Conservation (phyloP, 2,329 filamentous ascomycete species). For the Berkeleyomyces rouxiae region DNA sequence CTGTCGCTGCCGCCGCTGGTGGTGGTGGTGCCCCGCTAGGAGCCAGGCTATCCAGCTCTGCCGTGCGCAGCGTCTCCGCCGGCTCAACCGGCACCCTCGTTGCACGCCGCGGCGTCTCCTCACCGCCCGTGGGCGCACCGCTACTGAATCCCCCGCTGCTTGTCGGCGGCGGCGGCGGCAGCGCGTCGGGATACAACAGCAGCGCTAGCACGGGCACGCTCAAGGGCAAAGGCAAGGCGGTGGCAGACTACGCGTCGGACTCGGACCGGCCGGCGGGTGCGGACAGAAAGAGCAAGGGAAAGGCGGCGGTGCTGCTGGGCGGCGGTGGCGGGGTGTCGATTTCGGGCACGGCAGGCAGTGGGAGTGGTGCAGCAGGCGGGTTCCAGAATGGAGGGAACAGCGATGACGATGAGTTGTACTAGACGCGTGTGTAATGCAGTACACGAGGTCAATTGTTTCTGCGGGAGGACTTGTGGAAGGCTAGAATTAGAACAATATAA, state of each 20-base stretch:
- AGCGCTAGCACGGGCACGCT: slow-evolving; percentile 9
- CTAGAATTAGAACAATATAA: neutral
- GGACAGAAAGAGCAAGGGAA: slow-evolving; percentile 37
- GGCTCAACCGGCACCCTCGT: neutral
- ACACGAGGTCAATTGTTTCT: no score
- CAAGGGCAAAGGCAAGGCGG: slow-evolving; percentile 5
- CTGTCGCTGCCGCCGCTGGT: neutral
- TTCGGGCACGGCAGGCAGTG: neutral
- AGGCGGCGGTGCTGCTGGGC: slow-evolving; percentile 16
- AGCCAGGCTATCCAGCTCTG: neutral
- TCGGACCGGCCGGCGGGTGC: slow-evolving; percentile 23
- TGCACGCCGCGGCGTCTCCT: slow-evolving; percentile 15
- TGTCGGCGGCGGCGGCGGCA: neutral
- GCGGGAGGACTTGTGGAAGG: neutral
- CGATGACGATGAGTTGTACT: slow-evolving; percentile 42
- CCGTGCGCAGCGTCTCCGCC: neutral
- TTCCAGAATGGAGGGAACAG: slow-evolving; percentile 38
- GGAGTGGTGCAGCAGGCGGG: slow-evolving; percentile 20
- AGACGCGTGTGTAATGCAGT: slow-evolving; percentile 8
- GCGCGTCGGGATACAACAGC: slow-evolving; percentile 5
- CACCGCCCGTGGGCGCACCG: slow-evolving; percentile 16
- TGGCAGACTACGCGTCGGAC: neutral
- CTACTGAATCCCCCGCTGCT: neutral
- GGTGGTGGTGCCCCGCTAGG: neutral
- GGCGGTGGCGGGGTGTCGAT: neutral